Evolutionary conservation across 1,284 basidiomycete species (phyloP).

Genomic region (Athelia sp.): DNA sequence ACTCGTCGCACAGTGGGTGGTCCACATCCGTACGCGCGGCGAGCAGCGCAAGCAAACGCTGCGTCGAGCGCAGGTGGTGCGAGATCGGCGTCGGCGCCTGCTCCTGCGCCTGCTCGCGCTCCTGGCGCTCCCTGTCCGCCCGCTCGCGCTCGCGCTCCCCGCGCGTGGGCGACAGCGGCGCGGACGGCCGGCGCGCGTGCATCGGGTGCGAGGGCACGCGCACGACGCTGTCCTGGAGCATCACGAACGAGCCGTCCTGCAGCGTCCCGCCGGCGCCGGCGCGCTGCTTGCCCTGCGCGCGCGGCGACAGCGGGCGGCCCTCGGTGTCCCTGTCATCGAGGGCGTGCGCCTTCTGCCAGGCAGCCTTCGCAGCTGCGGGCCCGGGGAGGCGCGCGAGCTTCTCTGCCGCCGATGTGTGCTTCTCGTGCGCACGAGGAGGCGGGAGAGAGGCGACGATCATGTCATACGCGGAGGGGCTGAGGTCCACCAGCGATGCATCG

Average conservation of each 20-base stretch:
- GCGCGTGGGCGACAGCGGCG: conserved; percentile 1
- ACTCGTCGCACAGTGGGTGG: conserved; percentile 94
- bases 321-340: too few species aligned
- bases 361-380: conserved; percentile 51
- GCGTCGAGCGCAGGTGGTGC: conserved; percentile 70
- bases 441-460: conserved; percentile 76
- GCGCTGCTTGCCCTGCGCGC: conserved; percentile 51
- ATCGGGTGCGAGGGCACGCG: conserved; percentile 48
- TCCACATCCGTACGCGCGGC: conserved; percentile 82
- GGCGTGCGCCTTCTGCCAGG: conserved; percentile 49
- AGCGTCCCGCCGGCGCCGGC: conserved; percentile 46
- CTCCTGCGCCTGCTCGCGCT: conserved; percentile 36
- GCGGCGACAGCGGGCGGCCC: conserved; percentile 37
- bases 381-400: conserved; percentile 54
- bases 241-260: conserved; percentile 84
- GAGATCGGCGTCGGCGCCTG: conserved; percentile 69
- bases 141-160: not conserved
- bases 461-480: conserved; percentile 83
- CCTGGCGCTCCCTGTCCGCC: conserved; percentile 1
- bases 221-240: conserved; percentile 79
- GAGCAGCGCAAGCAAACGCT: conserved; percentile 73
- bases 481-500: conserved; percentile 79
- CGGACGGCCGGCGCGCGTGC: conserved; percentile 30
- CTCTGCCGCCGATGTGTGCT: conserved; percentile 41
- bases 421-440: conserved; percentile 37